Conservation (phyloP, 257 asterid genomes). For the Forsythia suspensa region DNA sequence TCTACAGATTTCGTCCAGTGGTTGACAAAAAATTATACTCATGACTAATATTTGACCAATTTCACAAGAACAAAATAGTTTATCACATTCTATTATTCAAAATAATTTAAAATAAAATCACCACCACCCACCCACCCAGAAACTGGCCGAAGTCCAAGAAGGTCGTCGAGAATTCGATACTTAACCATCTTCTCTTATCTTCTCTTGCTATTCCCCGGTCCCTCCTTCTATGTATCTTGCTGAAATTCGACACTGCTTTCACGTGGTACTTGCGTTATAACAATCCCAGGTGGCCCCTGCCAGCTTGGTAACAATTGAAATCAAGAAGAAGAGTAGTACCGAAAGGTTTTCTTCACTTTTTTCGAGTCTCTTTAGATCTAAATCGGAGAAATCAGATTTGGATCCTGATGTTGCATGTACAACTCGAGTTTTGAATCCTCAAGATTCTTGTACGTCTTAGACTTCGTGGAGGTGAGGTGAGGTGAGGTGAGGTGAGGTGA, state of each 20-base stretch:
- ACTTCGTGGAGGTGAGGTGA: too few species aligned
- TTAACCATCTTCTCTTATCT: constrained; percentile 27
- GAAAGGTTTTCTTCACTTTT: constrained; percentile 32
- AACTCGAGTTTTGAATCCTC: constrained; percentile 15
- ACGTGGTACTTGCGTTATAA: constrained; percentile 26
- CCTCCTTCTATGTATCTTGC: constrained; percentile 47
- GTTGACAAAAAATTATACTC: too few species aligned
- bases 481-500: too few species aligned
- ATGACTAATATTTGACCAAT: too few species aligned
- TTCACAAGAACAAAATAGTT: too few species aligned
- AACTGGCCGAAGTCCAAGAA: constrained; percentile 21
- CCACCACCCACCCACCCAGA: neutral
- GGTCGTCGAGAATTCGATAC: constrained; percentile 44
- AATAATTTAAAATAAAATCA: too few species aligned
- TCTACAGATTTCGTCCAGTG: too few species aligned
- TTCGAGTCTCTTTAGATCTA: constrained; percentile 43
- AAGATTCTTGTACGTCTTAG: constrained; percentile 31
- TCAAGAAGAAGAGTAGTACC: constrained; percentile 14
- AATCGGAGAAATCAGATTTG: constrained; percentile 33
- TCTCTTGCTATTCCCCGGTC: constrained; percentile 41
- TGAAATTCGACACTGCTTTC: constrained; percentile 37
- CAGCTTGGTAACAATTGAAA: constrained; percentile 15
- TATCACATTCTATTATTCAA: too few species aligned
- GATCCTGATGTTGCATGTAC: constrained; percentile 20
- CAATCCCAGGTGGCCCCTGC: constrained; percentile 39